Evolutionary conservation across 23 red algal species (phyloP).

Genomic region (Gracilariopsis chorda): DNA sequence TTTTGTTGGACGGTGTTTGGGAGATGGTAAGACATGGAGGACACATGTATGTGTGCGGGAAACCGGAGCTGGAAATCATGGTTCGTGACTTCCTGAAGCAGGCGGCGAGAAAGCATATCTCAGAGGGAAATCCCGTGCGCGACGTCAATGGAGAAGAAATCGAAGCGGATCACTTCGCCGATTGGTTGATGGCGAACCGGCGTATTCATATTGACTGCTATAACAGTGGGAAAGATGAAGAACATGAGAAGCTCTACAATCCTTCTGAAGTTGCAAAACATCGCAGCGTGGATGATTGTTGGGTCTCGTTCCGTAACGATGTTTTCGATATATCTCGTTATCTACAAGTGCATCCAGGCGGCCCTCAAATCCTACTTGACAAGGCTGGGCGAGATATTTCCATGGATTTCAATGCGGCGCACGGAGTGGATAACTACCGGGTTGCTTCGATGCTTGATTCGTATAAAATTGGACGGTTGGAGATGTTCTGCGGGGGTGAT

Average conservation of each 20-base stretch:
- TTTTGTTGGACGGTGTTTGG: background rate
- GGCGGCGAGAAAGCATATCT: background rate
- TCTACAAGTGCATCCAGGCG: conserved; percentile 11
- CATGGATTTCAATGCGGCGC: background rate
- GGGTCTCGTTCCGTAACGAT: background rate
- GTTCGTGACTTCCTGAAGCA: background rate
- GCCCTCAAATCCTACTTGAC: background rate
- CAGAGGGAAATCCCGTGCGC: background rate
- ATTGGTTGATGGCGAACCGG: background rate
- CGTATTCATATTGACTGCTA: conserved; percentile 7
- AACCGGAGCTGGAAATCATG: background rate
- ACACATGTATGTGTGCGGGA: conserved; percentile 23
- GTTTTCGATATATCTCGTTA: conserved; percentile 19
- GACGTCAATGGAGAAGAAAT: background rate
- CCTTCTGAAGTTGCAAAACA: background rate
- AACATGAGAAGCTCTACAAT: background rate
- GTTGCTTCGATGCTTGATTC: background rate
- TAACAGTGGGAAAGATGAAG: background rate
- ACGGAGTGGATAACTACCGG: conserved; percentile 14
- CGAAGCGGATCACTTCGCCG: background rate
- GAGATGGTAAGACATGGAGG: background rate
- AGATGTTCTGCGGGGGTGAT: background rate
- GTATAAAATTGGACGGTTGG: conserved; percentile 1
- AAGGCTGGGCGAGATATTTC: conserved; percentile 20
- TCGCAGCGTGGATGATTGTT: background rate